These are phyloP conservation scores for Parietichytrium sp. DNA, from an alignment of 108 stramenopile genomes.

Conservation along the genomic window DNA sequence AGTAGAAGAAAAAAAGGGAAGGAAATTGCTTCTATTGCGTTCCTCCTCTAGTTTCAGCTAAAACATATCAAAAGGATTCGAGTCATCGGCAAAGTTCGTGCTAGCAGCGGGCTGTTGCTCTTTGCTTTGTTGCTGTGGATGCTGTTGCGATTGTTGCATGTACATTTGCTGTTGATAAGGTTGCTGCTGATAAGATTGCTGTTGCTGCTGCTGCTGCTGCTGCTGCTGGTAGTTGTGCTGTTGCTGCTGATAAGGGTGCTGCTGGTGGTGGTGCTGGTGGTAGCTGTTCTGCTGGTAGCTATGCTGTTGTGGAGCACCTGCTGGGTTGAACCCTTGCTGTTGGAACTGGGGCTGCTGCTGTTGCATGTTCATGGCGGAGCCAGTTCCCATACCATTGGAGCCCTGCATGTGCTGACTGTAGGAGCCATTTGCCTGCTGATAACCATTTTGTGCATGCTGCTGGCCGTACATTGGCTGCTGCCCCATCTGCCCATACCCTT, in stretches of 20 bases:
- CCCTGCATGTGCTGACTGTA: no score
- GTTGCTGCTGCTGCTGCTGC: constrained; percentile 6
- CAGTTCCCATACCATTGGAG: no score
- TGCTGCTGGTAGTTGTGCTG: neutral
- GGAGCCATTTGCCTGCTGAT: no score
- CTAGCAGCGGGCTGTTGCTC: neutral
- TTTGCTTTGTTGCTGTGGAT: neutral
- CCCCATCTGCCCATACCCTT: neutral
- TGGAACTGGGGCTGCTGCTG: neutral
- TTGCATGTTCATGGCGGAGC: neutral
- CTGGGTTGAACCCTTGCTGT: neutral
- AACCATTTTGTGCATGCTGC: no score
- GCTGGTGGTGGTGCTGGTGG: neutral
- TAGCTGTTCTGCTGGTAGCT: neutral
- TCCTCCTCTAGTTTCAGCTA: no score
- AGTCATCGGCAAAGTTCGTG: neutral
- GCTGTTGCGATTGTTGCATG: neutral
- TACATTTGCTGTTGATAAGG: neutral
- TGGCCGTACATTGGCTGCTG: no score
- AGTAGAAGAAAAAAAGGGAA: no score
- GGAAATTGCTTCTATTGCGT: no score
- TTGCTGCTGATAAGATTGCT: no score
- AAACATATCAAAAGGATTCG: constrained; percentile 4
- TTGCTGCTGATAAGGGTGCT: neutral
- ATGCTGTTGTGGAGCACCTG: neutral